Evolutionary conservation across 192 early-diverging fungal genomes (phyloP), one percentile per base, ranked within the genome.

Genomic region (Podila clonocystis): DNA sequence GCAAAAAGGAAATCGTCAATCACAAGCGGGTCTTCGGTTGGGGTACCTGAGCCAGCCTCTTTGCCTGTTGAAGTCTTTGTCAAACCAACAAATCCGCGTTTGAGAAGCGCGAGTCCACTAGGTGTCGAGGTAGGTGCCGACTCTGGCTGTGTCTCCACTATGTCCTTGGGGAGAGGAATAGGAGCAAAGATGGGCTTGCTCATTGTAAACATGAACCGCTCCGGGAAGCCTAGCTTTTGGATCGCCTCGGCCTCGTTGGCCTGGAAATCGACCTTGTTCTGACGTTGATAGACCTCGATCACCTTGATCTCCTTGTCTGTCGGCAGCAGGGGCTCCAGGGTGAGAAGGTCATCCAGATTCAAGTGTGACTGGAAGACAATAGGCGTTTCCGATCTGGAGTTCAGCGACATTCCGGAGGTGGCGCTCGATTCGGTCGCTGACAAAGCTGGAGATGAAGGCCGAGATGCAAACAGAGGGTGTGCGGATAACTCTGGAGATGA

Each of bases 1-100:
- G 71, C 67, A 73, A 80, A 80, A 2, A 80, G 30, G n/a, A 68
- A 80, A n/a, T 80, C 77, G 9, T 80, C 77, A 1, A 80, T 68
- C 45, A 45, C 1, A 17, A 80, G 50, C 8, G 63, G 69, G 5
- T 79, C 70, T 38, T 79, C 70, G 1, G 59, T 4, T 13, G 26
- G 8, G 13, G 31, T 30, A 5, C 45, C 20, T 9, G 61, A 45
- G 0, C 45, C 61, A 36, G 9, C 6, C 15, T 41, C 58, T 30
- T 55, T 76, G 20, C 67, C 62, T 19, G 60, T n/a, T 15, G 20
- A n/a, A 34, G 15, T 60, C 26, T 30, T 58, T 66, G 62, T 79
- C 26, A 79, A 62, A 20, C 69, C 66, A 6, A 38, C 61, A 24
- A 79, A 67, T 0, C 75, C 70, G 7, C 69, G 63, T 15, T 67